Evolutionary conservation across 805 yeast genomes (phyloP).

Genomic region (Starmerella cellae): DNA sequence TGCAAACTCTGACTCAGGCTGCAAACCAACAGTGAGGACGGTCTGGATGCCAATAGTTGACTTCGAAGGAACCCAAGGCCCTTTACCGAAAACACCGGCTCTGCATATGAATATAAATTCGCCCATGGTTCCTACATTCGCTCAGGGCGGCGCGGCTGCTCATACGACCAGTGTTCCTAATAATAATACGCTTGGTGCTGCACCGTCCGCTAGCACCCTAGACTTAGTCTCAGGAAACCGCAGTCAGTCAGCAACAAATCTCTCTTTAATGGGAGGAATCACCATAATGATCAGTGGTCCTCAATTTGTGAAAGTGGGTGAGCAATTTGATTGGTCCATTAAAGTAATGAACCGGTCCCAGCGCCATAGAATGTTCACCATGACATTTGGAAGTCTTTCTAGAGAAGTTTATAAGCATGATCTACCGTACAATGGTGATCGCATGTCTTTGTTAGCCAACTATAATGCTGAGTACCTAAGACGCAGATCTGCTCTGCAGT

Average conservation of each 20-base stretch:
- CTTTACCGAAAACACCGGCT: constrained; percentile 23
- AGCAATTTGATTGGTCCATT: constrained; percentile 47
- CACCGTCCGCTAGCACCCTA: constrained; percentile 10
- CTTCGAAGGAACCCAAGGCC: constrained; percentile 22
- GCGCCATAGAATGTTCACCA: constrained; percentile 39
- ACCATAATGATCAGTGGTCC: constrained; percentile 50
- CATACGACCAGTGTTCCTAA: not conserved
- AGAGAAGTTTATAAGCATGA: not conserved
- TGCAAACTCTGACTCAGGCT: not conserved
- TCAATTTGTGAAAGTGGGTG: constrained; percentile 47
- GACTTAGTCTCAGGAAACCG: constrained; percentile 8
- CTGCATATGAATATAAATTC: constrained; percentile 15
- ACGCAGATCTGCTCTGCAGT: constrained; percentile 7
- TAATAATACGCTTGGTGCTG: not conserved
- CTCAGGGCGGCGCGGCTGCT: not conserved
- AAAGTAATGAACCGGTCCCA: constrained; percentile 50
- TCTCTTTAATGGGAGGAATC: constrained; percentile 26
- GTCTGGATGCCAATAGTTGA: constrained; percentile 21
- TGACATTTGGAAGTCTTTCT: constrained; percentile 22
- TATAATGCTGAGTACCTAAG: constrained; percentile 12
- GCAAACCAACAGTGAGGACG: constrained; percentile 13
- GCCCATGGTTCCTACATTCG: constrained; percentile 8
- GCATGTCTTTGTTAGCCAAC: constrained; percentile 2
- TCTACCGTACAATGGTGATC: not conserved
- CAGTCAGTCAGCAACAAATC: constrained; percentile 2